Evolutionary conservation across 345 rosid genomes (phyloP).

Genomic region (Jatropha curcas): DNA sequence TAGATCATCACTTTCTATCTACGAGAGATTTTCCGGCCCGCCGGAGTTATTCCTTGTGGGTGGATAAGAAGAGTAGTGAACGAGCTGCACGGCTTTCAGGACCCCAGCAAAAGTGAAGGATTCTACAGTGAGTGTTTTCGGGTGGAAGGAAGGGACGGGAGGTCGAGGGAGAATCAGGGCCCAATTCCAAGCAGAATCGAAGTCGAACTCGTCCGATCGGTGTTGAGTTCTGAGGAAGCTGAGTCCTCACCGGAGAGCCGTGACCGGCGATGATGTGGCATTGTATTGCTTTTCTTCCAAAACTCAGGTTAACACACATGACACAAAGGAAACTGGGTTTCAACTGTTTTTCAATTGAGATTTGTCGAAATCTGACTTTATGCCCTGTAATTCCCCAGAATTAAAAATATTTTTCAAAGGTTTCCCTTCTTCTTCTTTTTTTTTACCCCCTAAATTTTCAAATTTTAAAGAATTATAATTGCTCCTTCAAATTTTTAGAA

Average conservation of each 20-base stretch:
- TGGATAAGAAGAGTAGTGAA: slow-evolving; percentile 16
- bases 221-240: slow-evolving; percentile 74
- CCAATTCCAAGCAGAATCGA: slow-evolving; percentile 53
- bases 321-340: no score
- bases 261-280: slow-evolving; percentile 58
- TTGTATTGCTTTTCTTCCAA: slow-evolving; percentile 75
- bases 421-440: not conserved
- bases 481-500: no score
- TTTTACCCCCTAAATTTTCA: not conserved
- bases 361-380: slow-evolving; percentile 5
- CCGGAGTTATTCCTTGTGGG: slow-evolving; percentile 35
- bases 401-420: no score
- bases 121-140: slow-evolving; percentile 72
- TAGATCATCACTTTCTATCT: slow-evolving; percentile 49
- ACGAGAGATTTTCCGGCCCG: slow-evolving; percentile 68
- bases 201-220: slow-evolving; percentile 77
- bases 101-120: slow-evolving; percentile 57
- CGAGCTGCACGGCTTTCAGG: slow-evolving; percentile 63
- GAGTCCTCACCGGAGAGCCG: slow-evolving; percentile 64
- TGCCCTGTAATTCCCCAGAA: not conserved
- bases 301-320: no score
- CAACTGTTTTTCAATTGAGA: not conserved
- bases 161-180: slow-evolving; percentile 50
- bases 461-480: no score
- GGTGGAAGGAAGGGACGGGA: slow-evolving; percentile 40